These are phyloP conservation scores for Suhomyces taliae DNA, from an alignment of 1,139 yeast species.

Conservation along the genomic window DNA sequence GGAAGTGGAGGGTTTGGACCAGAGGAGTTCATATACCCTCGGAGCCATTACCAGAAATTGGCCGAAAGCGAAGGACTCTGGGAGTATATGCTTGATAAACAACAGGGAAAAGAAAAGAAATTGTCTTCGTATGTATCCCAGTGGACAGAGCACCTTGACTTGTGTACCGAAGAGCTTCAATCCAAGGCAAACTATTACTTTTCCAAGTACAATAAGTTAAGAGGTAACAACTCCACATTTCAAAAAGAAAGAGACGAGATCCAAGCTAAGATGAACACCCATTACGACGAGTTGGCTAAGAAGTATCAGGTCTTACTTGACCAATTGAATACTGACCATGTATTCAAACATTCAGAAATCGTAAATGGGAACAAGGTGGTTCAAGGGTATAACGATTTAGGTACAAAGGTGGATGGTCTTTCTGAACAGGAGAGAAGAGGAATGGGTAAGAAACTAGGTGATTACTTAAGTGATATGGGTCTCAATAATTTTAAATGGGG, in stretches of 20 bases:
- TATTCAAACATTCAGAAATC: conserved; percentile 39
- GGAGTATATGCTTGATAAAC: conserved; percentile 29
- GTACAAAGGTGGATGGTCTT: conserved; percentile 17
- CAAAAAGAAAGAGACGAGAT: conserved; percentile 17
- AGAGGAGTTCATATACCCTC: conserved; percentile 30
- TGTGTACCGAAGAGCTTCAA: conserved; percentile 19
- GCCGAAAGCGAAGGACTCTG: conserved; percentile 35
- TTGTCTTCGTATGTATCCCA: not conserved
- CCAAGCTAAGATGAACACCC: conserved; percentile 27
- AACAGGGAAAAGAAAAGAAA: not conserved
- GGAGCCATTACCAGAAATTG: conserved; percentile 27
- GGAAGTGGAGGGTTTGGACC: conserved; percentile 32
- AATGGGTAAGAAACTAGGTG: conserved; percentile 33
- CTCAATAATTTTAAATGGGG: conserved; percentile 33
- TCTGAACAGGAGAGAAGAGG: conserved; percentile 30
- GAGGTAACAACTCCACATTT: conserved; percentile 15
- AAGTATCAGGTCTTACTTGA: conserved; percentile 19
- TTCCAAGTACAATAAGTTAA: conserved; percentile 19
- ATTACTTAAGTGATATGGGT: conserved; percentile 26
- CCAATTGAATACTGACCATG: conserved; percentile 18
- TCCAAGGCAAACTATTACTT: conserved; percentile 15
- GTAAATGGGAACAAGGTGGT: conserved; percentile 18
- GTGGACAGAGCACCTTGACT: conserved; percentile 29
- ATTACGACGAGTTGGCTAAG: conserved; percentile 22
- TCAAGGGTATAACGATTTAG: not conserved